A percentile compares a stretch with the other conserved stretches of the same genome.
Evolutionary conservation across 176 grass and related monocot genomes (phyloP).

Genomic region (Musa itinerans): DNA sequence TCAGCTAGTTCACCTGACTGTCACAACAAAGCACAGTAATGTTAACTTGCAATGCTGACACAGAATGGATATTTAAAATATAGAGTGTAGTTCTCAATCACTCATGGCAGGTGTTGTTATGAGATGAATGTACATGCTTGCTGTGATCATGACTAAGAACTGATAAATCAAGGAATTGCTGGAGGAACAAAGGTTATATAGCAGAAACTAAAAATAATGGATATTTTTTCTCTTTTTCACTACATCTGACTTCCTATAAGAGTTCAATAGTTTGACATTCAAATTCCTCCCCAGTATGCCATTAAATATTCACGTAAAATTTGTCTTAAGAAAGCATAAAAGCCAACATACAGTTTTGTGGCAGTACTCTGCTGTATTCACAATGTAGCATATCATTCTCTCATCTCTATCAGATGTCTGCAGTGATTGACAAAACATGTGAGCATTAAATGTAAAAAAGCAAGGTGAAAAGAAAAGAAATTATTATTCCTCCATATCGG

Average conservation of each 20-base stretch:
- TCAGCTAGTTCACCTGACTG: constrained; percentile 95
- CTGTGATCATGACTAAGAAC: neutral
- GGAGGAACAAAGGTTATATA: constrained; percentile 1
- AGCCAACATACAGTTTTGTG: constrained; percentile 76
- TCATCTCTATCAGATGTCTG: constrained; percentile 95
- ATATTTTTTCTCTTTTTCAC: too few relatives aligned
- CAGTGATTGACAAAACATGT: constrained; percentile 27
- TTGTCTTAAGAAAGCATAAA: neutral
- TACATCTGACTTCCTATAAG: neutral
- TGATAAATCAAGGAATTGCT: constrained; percentile 3
- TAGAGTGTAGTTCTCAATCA: too few relatives aligned
- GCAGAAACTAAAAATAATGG: too few relatives aligned
- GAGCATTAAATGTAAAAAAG: constrained; percentile 1
- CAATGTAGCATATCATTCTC: constrained; percentile 97
- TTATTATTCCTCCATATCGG: neutral
- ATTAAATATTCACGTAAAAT: neutral
- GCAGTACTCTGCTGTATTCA: constrained; percentile 97
- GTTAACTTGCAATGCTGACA: neutral
- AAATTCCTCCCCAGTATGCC: neutral
- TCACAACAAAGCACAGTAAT: constrained; percentile 16
- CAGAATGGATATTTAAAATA: too few relatives aligned
- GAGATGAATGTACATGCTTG: constrained; percentile 16
- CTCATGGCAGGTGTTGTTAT: neutral
- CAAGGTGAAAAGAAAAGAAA: neutral
- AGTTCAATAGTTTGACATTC: neutral